A percentile compares a stretch with the other conserved stretches of the same genome.
phyloP scores from a whole-genome alignment of 1,284 basidiomycete species.

The Gymnopus androsaceus region DNA sequence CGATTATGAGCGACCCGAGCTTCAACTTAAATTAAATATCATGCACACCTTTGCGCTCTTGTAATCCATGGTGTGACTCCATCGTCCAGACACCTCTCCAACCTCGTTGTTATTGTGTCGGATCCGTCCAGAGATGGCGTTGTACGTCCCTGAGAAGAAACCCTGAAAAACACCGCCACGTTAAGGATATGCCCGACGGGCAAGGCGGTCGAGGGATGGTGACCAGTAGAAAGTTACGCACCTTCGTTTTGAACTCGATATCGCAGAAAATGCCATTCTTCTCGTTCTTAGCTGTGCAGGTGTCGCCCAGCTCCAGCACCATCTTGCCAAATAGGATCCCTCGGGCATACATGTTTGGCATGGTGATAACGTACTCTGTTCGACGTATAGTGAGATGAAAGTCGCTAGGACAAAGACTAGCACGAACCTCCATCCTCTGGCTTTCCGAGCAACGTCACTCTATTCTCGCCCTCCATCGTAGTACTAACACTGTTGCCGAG shows the following conservation, averaged over 20 bases:
- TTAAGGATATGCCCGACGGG: neutral
- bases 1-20: no score
- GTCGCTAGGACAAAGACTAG: neutral
- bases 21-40: no score
- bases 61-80: constrained; percentile 92
- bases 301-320: constrained; percentile 95
- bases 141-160: constrained; percentile 97
- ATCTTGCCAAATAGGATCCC: constrained; percentile 98
- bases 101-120: constrained; percentile 67
- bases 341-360: constrained; percentile 98
- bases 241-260: constrained; percentile 98
- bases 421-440: constrained; percentile 83
- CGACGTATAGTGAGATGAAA: constrained; percentile 7
- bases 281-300: constrained; percentile 84
- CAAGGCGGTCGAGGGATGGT: neutral
- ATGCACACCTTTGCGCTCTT: constrained; percentile 65
- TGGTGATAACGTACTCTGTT: constrained; percentile 82
- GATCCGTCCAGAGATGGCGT: constrained; percentile 84
- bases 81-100: constrained; percentile 89
- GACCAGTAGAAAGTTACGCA: constrained; percentile 24
- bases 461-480: constrained; percentile 95
- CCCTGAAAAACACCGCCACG: constrained; percentile 52
- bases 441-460: constrained; percentile 77
- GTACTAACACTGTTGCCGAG: constrained; percentile 95
- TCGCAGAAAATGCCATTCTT: constrained; percentile 78